phyloP scores from a whole-genome alignment of 192 early-diverging fungal species.

The Backusella parvicylindrica region DNA sequence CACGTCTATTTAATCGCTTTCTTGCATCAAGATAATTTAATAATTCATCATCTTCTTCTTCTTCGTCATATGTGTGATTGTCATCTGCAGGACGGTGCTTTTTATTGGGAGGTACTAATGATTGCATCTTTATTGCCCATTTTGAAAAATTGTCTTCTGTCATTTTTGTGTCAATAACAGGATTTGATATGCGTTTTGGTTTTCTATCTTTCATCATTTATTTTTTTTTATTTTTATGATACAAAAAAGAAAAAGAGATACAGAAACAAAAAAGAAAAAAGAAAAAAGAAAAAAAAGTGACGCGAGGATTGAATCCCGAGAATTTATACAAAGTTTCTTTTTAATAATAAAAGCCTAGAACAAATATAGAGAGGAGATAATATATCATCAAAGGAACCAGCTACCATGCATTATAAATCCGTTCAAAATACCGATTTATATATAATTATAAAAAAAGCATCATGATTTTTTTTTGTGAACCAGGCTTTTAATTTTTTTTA shows the following conservation, averaged over 20 bases:
- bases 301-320: not conserved
- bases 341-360: not conserved
- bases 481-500: not conserved
- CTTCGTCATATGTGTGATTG: not conserved
- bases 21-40: not conserved
- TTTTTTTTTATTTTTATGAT: not conserved
- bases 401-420: not conserved
- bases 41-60: not conserved
- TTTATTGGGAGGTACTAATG: not conserved
- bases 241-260: not conserved
- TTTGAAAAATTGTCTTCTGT: not conserved
- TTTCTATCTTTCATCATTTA: not conserved
- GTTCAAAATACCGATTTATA: not conserved
- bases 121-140: not conserved
- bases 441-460: not conserved
- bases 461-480: not conserved
- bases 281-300: not conserved
- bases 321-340: not conserved
- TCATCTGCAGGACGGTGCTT: not conserved
- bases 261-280: not conserved
- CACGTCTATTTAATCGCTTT: not conserved
- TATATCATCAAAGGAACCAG: not conserved
- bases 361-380: slow-evolving; percentile 1
- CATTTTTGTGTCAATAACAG: not conserved
- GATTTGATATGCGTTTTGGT: not conserved